Base-by-base conservation (phyloP, 495 filamentous ascomycete species). In the Lichina pygmaea region DNA sequence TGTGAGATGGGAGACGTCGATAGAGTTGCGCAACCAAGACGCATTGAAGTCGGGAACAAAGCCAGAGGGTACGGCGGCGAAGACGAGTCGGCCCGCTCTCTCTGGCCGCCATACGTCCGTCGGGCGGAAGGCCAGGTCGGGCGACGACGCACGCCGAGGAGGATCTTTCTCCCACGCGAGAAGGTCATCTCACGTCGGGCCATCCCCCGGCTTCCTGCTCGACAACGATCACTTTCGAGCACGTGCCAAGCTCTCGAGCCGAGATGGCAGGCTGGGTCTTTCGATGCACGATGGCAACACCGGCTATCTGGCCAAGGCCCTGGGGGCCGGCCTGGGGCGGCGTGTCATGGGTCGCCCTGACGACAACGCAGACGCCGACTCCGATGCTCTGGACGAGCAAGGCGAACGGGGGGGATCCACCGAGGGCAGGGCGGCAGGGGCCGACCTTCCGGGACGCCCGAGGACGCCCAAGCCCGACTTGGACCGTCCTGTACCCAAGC, bases 181-280 rank as follows among this genome's bases (percentile, higher is more conserved):
- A 39, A 15, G 36, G 11, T 39, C 13, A 11, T 6, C 36, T 6
- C 13, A 39, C 13, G 11, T 39, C 31, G 43, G 12, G 10, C 43
- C 43, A 1, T 45, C 24, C 15, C 12, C n/a, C 50, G 24, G 43
- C 24, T 63, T 83, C 52, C 56, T 57, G 39, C 62, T 83, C 33
- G 64, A 58, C n/a, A 74, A 82, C 51, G 64, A 77, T 2, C 55
- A 77, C 31, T 80, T 73, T 57, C 64, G 55, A 13, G 77, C 73
- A 1, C 69, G 65, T 34, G 78, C 77, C n/a, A 69, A 62, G 41
- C 65, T 83, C 10, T 73, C 68, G 0, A 74, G 70, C 55, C 64
- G 56, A n/a, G 79, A 82, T 54, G 79, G 78, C 7, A 65, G 79
- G 24, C 58, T 84, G 12, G 68, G 66, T 44, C 78, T 84, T 44